Base-by-base conservation (phyloP, 306 rosid genomes). In the Parietaria judaica region DNA sequence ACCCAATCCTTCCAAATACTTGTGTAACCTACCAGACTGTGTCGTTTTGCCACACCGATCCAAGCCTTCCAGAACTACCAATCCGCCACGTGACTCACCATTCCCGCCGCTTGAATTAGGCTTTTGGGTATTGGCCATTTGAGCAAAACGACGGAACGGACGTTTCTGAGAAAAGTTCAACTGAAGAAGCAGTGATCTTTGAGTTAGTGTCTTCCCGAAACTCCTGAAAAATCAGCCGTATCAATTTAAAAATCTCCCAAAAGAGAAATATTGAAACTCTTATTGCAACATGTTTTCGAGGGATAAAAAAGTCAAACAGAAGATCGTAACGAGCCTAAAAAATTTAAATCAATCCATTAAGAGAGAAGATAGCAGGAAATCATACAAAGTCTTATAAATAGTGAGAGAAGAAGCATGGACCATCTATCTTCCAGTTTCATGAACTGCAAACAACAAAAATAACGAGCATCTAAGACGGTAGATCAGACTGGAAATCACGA, bases 61-160 rank as follows among this genome's bases (percentile, higher is more conserved):
- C 78, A 92, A 79, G 61, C 98, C 98, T 88, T 88, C 96, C 12
- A 92, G 72, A 64, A 92, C 99, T 70, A 92, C 68, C 73, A 92
- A 74, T 14, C 95, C 88, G 47, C 75, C 84, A 71, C 80, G 75
- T n/a, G 80, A 68, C 58, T 68, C 70, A 43, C 62, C 64, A 53
- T 43, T 67, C 13, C 38, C 51, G 49, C 59, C 43, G n/a, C 66
- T 63, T 63, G 49, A 17, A 41, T 48, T 44, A 55, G 61, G 44
- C 14, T 44, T 63, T 14, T 39, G 63, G 58, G 45, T 68, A 56
- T 13, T 51, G 14, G 43, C 70, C 80, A 75, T 79, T 43, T n/a
- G 66, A 36, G 68, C 55, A 41, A 41, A 41, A 34, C 37, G 58
- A 43, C 73, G 55, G 7, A 56, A 2, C 15, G 59, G 54, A 61